Evolutionary conservation across 208 protist species (phyloP).

Genomic region (Wallacemonas sp.): DNA sequence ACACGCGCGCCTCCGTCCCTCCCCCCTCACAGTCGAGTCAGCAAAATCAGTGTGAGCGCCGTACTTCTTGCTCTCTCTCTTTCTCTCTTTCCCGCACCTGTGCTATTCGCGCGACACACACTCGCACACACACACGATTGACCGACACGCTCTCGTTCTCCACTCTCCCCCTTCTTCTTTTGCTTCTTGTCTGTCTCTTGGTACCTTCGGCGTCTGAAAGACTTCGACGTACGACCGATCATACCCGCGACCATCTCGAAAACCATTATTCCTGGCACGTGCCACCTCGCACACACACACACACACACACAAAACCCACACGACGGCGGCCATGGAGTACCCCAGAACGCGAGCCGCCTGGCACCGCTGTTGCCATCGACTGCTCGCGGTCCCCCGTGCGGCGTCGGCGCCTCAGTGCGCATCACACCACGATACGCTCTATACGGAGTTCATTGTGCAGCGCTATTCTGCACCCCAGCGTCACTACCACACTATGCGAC

Average conservation of each 20-base stretch:
- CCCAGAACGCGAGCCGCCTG: conserved; percentile 12
- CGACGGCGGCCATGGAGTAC: not conserved
- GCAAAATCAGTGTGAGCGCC: not conserved
- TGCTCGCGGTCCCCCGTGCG: conserved; percentile 13
- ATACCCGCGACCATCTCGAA: too few relatives aligned
- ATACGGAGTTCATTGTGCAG: conserved; percentile 25
- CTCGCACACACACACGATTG: too few relatives aligned
- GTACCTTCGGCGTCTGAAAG: not conserved
- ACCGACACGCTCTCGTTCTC: too few relatives aligned
- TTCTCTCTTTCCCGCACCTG: not conserved
- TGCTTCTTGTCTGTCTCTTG: not conserved
- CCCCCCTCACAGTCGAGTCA: too few relatives aligned
- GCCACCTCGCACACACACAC: too few relatives aligned
- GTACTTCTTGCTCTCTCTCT: conserved; percentile 3
- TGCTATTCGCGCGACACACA: too few relatives aligned
- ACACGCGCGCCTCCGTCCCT: too few relatives aligned
- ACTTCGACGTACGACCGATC: not conserved
- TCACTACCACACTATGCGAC: conserved; percentile 70
- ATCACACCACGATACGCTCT: conserved; percentile 7
- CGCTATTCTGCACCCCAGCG: conserved; percentile 67
- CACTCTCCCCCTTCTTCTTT: conserved; percentile 5
- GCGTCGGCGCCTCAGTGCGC: not conserved
- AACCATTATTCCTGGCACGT: too few relatives aligned
- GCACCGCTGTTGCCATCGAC: conserved; percentile 17
- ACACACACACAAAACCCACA: too few relatives aligned